Evolutionary conservation across 805 yeast genomes (phyloP).

Genomic region (Allodekkera sacchari): DNA sequence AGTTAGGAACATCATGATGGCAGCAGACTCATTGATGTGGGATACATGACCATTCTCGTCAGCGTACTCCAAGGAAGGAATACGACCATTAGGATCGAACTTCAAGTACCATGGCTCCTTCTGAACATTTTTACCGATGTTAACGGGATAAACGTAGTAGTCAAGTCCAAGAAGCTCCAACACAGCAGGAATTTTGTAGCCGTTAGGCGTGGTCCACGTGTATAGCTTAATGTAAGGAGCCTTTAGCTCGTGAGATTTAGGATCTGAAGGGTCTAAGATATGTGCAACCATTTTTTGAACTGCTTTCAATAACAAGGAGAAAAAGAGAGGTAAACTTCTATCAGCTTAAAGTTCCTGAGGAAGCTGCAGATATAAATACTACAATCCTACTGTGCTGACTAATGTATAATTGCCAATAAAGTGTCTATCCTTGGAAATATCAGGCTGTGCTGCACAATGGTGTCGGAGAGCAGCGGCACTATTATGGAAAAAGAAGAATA

Average conservation of each 20-base stretch:
- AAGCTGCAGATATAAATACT: too few species aligned
- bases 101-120: slow-evolving; percentile 50
- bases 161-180: slow-evolving; percentile 35
- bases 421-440: too few species aligned
- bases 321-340: too few species aligned
- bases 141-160: slow-evolving; percentile 33
- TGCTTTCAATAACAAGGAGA: slow-evolving; percentile 30
- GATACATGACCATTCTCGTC: slow-evolving; percentile 32
- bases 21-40: slow-evolving; percentile 50
- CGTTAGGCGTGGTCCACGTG: slow-evolving; percentile 37
- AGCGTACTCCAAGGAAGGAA: slow-evolving; percentile 44
- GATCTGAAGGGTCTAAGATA: too few species aligned
- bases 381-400: too few species aligned
- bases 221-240: slow-evolving; percentile 39
- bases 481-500: too few species aligned
- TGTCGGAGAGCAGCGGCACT: too few species aligned
- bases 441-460: too few species aligned
- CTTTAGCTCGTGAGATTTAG: too few species aligned
- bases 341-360: too few species aligned
- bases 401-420: too few species aligned
- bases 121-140: slow-evolving; percentile 35
- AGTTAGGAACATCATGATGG: slow-evolving; percentile 50
- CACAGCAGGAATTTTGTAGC: slow-evolving; percentile 31
- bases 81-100: slow-evolving; percentile 55
- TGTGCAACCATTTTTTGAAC: slow-evolving; percentile 21